These are phyloP conservation scores for Dinochytrium kinnereticum DNA, from an alignment of 371 early-diverging fungal species.

Conservation along the genomic window DNA sequence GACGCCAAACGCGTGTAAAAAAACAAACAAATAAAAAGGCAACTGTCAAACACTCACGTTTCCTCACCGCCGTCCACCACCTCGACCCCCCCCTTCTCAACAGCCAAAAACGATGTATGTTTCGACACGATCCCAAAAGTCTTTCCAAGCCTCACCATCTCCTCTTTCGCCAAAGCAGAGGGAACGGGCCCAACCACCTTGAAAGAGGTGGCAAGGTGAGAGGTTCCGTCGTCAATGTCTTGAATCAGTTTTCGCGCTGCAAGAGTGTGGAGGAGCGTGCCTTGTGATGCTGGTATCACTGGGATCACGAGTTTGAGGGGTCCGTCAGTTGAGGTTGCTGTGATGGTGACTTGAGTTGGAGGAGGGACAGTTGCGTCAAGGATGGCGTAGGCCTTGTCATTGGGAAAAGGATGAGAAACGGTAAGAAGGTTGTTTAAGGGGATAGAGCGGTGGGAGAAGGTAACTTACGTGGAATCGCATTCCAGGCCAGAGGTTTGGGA, in stretches of 20 bases:
- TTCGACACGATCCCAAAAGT: slow-evolving; percentile 30
- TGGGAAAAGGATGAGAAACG: not conserved
- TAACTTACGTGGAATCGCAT: slow-evolving; percentile 43
- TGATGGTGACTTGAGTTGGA: slow-evolving; percentile 37
- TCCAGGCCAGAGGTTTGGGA: slow-evolving; percentile 52
- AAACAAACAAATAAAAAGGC: no score
- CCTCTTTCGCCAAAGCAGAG: not conserved
- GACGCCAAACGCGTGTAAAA: no score
- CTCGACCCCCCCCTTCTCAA: no score
- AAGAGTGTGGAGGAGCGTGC: slow-evolving; percentile 50
- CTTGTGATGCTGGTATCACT: slow-evolving; percentile 18
- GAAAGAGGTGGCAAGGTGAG: slow-evolving; percentile 7
- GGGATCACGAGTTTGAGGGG: slow-evolving; percentile 51
- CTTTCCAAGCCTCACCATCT: slow-evolving; percentile 37
- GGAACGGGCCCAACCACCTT: slow-evolving; percentile 24
- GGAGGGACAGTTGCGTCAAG: slow-evolving; percentile 30
- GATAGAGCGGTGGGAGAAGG: not conserved
- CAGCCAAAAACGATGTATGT: slow-evolving; percentile 30
- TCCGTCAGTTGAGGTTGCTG: slow-evolving; percentile 46
- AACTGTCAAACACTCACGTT: no score
- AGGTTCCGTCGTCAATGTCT: slow-evolving; percentile 48
- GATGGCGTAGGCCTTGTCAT: slow-evolving; percentile 36
- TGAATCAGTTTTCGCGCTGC: slow-evolving; percentile 54
- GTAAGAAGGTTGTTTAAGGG: not conserved
- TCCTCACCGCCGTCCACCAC: no score